Evolutionary conservation across 2,329 filamentous ascomycete genomes (phyloP), one percentile per base, ranked within the genome.

Genomic region (Sphaerulina populicola): DNA sequence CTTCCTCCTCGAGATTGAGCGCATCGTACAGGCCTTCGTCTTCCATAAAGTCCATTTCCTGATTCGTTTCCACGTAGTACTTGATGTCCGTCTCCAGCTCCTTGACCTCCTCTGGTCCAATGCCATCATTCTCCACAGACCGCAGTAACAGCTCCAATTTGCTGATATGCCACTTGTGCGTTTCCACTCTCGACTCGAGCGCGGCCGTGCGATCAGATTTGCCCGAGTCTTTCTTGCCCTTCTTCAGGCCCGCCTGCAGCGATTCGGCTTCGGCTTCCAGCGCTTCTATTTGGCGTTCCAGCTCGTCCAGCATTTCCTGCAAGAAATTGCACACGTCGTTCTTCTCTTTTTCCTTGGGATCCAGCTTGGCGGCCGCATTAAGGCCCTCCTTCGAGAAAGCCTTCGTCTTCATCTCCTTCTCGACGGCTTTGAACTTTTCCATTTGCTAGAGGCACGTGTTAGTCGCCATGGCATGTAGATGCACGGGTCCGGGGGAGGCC

Each of bases 381-480:
- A 98, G 74, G 40, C 93, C 93, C 72, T 97, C 93, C 76, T 98
- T 97, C 56, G 93, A 97, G 73, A 95, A 98, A 55, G 93, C 93
- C 72, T 98, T 98, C 51, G 93, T 98, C 77, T 98, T 98, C 93
- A 98, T 97, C 66, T 95, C 93, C 77, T 98, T 98, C 72, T 98
- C 93, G 47, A 98, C 93, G n/a, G 90, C 91, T 75, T 98, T 98
- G 80, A 98, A 98, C 65, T 88, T 89, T 74, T 98, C 93, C 93
- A 98, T 98, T 86, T 91, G 85, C 88, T 93, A 44, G 30, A 27
- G 44, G 21, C 37, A 12, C 47, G 35, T 23, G 53, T 62, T 53
- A 62, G 61, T 59, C 49, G 33, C 46, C 47, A 44, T 51, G 49
- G 35, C 35, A 29, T 23, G 18, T n/a, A 21, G 18, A 12, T 23